phyloP scores from a whole-genome alignment of 1,284 basidiomycete species.

The Tausonia pullulans region DNA sequence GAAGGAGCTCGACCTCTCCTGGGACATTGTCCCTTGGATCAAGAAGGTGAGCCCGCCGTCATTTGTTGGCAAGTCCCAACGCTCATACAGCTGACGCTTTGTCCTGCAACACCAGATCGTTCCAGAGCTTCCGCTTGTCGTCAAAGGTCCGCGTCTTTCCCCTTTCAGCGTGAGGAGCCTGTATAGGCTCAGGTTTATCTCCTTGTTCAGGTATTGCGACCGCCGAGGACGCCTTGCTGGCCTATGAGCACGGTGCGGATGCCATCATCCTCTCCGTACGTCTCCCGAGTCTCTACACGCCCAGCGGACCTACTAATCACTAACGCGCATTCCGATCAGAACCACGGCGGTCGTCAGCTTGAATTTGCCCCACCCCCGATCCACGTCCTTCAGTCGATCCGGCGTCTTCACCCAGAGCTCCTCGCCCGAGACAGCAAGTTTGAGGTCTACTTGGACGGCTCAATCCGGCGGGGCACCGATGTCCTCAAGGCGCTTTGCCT shows the following conservation, averaged over 20 bases:
- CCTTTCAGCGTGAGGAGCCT: too few species aligned
- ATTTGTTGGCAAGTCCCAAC: neutral
- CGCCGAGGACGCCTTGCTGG: slow-evolving; percentile 39
- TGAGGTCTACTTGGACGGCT: slow-evolving; percentile 75
- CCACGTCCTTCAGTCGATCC: slow-evolving; percentile 62
- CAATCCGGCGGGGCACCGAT: slow-evolving; percentile 69
- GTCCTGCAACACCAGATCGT: slow-evolving; percentile 29
- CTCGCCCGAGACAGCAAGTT: slow-evolving; percentile 43
- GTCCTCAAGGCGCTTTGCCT: slow-evolving; percentile 83
- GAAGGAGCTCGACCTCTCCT: slow-evolving; percentile 27
- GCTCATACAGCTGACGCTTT: slow-evolving; percentile 34
- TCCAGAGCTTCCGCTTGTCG: too few species aligned
- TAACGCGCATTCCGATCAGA: neutral
- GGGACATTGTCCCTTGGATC: slow-evolving; percentile 39
- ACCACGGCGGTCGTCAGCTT: slow-evolving; percentile 2
- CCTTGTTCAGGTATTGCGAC: slow-evolving; percentile 31
- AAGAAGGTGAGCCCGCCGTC: slow-evolving; percentile 19
- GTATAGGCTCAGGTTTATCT: too few species aligned
- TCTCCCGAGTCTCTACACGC: too few species aligned
- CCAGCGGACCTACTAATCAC: too few species aligned
- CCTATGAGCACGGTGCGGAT: slow-evolving; percentile 36
- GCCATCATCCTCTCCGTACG: slow-evolving; percentile 26
- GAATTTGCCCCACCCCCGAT: slow-evolving; percentile 47
- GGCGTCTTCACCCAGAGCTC: slow-evolving; percentile 59
- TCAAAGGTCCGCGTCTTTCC: too few species aligned